Percentiles rank a stretch among this genome's conserved stretches.
Conservation (phyloP, 208 protist genomes). For the Crithidia bombi region DNA sequence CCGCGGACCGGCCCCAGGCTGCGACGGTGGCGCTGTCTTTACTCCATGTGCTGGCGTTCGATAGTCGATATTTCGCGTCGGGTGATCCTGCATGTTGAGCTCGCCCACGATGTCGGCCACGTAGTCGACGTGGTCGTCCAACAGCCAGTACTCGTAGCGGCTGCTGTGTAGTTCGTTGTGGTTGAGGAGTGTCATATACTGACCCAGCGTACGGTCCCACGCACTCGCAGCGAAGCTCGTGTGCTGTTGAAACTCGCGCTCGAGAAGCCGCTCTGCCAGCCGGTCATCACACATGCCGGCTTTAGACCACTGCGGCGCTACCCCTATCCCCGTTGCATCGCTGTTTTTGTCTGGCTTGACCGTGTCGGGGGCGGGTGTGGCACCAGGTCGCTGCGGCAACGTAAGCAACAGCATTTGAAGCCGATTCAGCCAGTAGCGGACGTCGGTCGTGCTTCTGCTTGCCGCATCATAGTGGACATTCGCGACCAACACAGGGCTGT, state of each 20-base stretch:
- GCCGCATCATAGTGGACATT: constrained; percentile 24
- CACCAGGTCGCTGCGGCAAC: neutral
- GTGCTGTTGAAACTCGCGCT: constrained; percentile 11
- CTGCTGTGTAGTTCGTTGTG: constrained; percentile 52
- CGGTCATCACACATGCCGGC: neutral
- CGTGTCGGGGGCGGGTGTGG: neutral
- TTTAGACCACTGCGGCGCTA: neutral
- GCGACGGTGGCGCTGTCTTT: neutral
- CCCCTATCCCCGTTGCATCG: neutral
- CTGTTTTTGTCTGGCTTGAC: neutral
- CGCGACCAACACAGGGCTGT: neutral
- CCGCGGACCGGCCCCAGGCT: neutral
- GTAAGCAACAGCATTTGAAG: constrained; percentile 64
- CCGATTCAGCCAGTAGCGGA: constrained; percentile 74
- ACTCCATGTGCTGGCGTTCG: neutral
- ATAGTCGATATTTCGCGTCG: constrained; percentile 32
- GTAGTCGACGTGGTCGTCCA: constrained; percentile 38
- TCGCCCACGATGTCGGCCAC: constrained; percentile 37
- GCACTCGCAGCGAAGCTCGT: constrained; percentile 31
- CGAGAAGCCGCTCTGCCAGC: constrained; percentile 19
- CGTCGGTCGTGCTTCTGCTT: constrained; percentile 48
- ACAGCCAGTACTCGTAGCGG: constrained; percentile 52
- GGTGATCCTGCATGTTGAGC: constrained; percentile 41
- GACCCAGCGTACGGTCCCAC: constrained; percentile 41
- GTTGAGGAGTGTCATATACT: constrained; percentile 24